phyloP scores from a whole-genome alignment of 352 stramenopile species.

The Sclerospora graminicola region DNA sequence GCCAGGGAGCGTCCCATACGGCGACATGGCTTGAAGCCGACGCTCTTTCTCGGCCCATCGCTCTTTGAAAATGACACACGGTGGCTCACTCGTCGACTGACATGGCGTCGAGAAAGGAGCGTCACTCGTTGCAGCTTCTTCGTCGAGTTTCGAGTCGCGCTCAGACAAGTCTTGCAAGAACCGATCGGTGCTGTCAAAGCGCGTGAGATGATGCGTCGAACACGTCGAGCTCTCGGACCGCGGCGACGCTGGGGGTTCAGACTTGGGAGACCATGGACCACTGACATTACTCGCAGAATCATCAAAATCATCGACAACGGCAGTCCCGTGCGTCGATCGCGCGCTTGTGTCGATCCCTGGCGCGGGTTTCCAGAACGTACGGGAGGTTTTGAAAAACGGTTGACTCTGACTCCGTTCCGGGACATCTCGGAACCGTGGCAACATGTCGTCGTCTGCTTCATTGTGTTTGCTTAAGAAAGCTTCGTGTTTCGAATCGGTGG shows the following conservation, averaged over 20 bases:
- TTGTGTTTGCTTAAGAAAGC: conserved; percentile 22
- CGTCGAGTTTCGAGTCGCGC: conserved; percentile 58
- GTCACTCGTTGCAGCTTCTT: conserved; percentile 34
- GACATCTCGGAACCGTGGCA: conserved; percentile 12
- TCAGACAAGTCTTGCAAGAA: conserved; percentile 60
- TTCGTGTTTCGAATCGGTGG: conserved; percentile 20
- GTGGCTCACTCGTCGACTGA: conserved; percentile 24
- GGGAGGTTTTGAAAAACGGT: conserved; percentile 22
- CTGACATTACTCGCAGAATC: conserved; percentile 20
- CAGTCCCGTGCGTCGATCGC: conserved; percentile 10
- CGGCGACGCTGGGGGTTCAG: conserved; percentile 40
- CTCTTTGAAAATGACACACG: conserved; percentile 89
- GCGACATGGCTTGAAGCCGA: conserved; percentile 81
- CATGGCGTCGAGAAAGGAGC: conserved; percentile 13
- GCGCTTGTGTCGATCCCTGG: conserved; percentile 40
- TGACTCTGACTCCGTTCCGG: conserved; percentile 33
- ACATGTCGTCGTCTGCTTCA: conserved; percentile 13
- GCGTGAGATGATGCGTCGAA: conserved; percentile 40
- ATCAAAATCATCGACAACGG: conserved; percentile 15
- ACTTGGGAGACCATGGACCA: conserved; percentile 48
- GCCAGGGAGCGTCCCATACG: conserved; percentile 69
- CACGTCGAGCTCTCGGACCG: conserved; percentile 45
- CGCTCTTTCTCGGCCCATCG: conserved; percentile 91
- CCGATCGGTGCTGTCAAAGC: conserved; percentile 72
- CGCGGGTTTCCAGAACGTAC: conserved; percentile 19